Conservation (phyloP, 1,284 basidiomycete species). For the Leccinum angustisporum region DNA sequence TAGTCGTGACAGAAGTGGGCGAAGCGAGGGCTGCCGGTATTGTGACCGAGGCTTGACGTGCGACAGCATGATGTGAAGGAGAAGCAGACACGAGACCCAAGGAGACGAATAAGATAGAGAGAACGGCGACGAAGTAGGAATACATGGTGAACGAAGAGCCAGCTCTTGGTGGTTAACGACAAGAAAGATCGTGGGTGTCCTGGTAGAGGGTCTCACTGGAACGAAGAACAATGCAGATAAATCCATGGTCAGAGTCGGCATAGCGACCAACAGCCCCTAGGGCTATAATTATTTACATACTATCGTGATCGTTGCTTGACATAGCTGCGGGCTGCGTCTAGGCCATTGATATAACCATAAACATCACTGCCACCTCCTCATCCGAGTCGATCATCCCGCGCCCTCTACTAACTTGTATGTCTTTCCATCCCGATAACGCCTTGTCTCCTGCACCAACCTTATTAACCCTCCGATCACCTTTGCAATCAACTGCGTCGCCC, state of each 20-base stretch:
- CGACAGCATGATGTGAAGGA: constrained; percentile 19
- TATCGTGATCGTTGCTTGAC: not conserved
- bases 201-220: not conserved
- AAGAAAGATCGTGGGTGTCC: constrained; percentile 1
- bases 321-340: not conserved
- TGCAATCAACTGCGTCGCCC: constrained; percentile 66
- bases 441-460: constrained; percentile 44
- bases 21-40: constrained; percentile 23
- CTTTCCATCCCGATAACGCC: constrained; percentile 58
- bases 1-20: constrained; percentile 33
- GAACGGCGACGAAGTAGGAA: constrained; percentile 7
- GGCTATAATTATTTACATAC: not conserved
- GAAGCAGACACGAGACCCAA: constrained; percentile 23
- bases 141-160: constrained; percentile 33
- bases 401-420: constrained; percentile 74
- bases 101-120: constrained; percentile 22
- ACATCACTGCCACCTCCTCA: no score
- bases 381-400: no score
- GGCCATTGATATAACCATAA: not conserved
- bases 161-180: constrained; percentile 25
- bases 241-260: constrained; percentile 12
- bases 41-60: constrained; percentile 27
- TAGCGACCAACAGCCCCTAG: constrained; percentile 11
- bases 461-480: constrained; percentile 50
- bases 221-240: not conserved